These are phyloP conservation scores for Porphyrellus cyaneotinctus DNA, from an alignment of 768 basidiomycete species.

Conservation along the genomic window DNA sequence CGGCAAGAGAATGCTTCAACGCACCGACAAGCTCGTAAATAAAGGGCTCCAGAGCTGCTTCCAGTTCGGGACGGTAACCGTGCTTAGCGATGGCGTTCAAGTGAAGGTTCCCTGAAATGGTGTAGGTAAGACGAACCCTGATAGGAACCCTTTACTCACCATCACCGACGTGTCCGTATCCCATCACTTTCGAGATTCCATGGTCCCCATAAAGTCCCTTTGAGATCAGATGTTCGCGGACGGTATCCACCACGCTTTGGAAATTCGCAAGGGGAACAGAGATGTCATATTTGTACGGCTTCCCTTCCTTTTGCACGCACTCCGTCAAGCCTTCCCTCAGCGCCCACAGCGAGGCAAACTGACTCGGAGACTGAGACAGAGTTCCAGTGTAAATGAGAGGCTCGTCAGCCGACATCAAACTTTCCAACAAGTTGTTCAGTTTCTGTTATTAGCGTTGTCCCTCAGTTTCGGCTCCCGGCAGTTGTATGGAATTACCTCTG, in stretches of 20 bases:
- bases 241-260: conserved; percentile 80
- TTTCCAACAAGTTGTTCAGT: conserved; percentile 73
- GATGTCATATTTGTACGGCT: conserved; percentile 95
- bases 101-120: conserved; percentile 77
- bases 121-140: background rate
- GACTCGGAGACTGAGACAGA: conserved; percentile 84
- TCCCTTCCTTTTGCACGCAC: conserved; percentile 89
- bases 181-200: conserved; percentile 80
- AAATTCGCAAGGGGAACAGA: conserved; percentile 85
- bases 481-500: conserved; percentile 55
- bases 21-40: conserved; percentile 86
- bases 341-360: conserved; percentile 88
- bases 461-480: conserved; percentile 7
- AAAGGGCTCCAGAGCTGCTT: conserved; percentile 88
- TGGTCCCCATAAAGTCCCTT: conserved; percentile 68
- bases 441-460: conserved; percentile 53
- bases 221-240: conserved; percentile 64
- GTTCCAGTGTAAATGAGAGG: conserved; percentile 87
- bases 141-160: conserved; percentile 54
- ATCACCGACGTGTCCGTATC: conserved; percentile 97
- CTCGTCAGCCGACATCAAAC: conserved; percentile 66
- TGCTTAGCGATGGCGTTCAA: conserved; percentile 79
- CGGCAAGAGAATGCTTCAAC: conserved; percentile 18
- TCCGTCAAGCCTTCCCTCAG: conserved; percentile 91
- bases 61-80: conserved; percentile 77